phyloP scores from a whole-genome alignment of 495 filamentous ascomycete species.

The Penicillium roqueforti region DNA sequence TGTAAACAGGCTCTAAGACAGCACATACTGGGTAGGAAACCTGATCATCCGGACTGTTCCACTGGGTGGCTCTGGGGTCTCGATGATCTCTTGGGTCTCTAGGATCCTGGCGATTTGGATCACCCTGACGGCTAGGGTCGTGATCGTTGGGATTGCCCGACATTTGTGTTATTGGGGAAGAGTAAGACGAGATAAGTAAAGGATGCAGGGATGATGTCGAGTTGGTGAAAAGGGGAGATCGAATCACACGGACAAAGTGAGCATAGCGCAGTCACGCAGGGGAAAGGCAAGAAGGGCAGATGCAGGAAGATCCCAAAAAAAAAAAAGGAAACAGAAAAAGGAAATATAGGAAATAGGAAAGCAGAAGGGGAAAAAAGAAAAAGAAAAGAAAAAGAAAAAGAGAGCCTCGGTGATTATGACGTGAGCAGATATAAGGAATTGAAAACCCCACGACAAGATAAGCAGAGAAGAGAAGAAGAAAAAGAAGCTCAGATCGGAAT shows the following conservation, averaged over 20 bases:
- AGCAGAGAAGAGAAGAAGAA: conserved; percentile 10
- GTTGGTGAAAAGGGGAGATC: conserved; percentile 26
- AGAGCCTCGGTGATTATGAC: conserved; percentile 36
- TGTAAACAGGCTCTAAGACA: not conserved
- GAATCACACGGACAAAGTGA: conserved; percentile 28
- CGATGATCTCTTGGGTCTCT: not conserved
- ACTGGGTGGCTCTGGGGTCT: conserved; percentile 23
- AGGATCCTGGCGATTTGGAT: conserved; percentile 20
- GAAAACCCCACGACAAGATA: conserved; percentile 6
- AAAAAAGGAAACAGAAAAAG: conserved; percentile 18
- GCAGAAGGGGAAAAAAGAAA: conserved; percentile 13
- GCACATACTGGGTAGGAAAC: conserved; percentile 42
- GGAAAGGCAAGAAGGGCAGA: conserved; percentile 19
- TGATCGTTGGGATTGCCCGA: conserved; percentile 44
- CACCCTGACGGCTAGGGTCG: conserved; percentile 15
- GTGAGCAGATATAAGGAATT: conserved; percentile 24
- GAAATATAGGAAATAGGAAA: conserved; percentile 16
- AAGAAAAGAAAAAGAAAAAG: conserved; percentile 15
- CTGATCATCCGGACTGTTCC: conserved; percentile 46
- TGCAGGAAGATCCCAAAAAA: conserved; percentile 2
- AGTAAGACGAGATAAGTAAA: conserved; percentile 32
- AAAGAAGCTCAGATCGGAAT: conserved; percentile 14
- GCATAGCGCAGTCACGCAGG: conserved; percentile 30
- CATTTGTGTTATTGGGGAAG: conserved; percentile 35
- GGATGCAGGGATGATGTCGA: conserved; percentile 34